These are phyloP conservation scores for Fusarium albosuccineum DNA, from an alignment of 2,329 filamentous ascomycete genomes.

Conservation along the genomic window DNA sequence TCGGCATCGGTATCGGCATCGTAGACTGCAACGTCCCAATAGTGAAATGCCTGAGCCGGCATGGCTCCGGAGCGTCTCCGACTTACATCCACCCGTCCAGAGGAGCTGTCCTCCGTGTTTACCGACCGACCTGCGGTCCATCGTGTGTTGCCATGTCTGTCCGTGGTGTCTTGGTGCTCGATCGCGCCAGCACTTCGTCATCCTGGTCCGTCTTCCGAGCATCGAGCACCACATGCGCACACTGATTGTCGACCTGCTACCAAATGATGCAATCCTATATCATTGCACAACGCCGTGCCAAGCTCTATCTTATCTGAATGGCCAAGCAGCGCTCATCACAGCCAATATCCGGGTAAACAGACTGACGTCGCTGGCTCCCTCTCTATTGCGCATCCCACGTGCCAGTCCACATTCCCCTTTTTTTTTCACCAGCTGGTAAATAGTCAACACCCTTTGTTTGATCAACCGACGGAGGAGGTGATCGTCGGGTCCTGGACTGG, in stretches of 20 bases:
- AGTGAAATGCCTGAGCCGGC: neutral
- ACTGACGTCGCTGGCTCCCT: constrained; percentile 34
- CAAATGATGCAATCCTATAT: constrained; percentile 32
- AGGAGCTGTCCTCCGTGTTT: neutral
- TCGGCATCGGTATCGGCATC: constrained; percentile 27
- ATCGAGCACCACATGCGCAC: constrained; percentile 2
- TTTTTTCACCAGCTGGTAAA: constrained; percentile 1
- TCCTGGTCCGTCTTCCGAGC: constrained; percentile 1
- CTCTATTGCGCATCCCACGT: constrained; percentile 36
- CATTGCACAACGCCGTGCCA: constrained; percentile 7
- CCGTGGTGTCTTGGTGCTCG: constrained; percentile 6
- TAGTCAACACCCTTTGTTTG: constrained; percentile 10
- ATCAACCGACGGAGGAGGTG: constrained; percentile 23
- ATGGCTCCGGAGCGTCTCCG: constrained; percentile 21
- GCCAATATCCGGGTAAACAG: constrained; percentile 20
- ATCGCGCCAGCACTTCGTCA: constrained; percentile 22
- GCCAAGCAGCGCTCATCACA: constrained; percentile 25
- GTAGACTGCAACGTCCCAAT: neutral
- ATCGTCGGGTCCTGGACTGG: constrained; percentile 21
- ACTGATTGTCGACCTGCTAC: constrained; percentile 4
- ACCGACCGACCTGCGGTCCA: constrained; percentile 14
- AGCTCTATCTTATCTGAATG: constrained; percentile 13
- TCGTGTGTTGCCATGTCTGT: neutral
- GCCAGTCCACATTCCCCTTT: constrained; percentile 11
- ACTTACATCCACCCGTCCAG: constrained; percentile 2